Conservation (phyloP, 768 basidiomycete genomes). For the Serendipita indica region DNA sequence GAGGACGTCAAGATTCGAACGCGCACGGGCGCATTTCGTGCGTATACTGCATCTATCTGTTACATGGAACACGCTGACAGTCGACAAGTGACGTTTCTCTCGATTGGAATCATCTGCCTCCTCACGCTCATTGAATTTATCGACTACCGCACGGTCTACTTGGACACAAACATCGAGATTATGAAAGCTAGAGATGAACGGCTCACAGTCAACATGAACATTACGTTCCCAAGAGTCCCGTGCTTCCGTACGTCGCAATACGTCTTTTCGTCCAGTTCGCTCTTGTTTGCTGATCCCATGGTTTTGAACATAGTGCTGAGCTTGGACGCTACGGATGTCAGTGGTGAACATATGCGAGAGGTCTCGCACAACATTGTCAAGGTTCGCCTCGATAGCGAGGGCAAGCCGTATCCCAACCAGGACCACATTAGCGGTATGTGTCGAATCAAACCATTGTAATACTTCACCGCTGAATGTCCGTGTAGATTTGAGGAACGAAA, state of each 20-base stretch:
- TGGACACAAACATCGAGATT: constrained; percentile 86
- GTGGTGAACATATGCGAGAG: constrained; percentile 87
- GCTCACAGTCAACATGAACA: constrained; percentile 79
- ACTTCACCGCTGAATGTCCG: constrained; percentile 9
- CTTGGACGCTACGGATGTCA: constrained; percentile 95
- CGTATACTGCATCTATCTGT: constrained; percentile 21
- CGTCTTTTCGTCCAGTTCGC: neutral
- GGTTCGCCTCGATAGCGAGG: constrained; percentile 50
- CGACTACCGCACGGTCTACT: constrained; percentile 76
- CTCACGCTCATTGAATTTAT: constrained; percentile 90
- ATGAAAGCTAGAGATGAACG: constrained; percentile 93
- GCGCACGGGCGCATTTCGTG: constrained; percentile 78
- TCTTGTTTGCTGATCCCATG: neutral
- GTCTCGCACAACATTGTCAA: constrained; percentile 81
- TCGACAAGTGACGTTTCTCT: constrained; percentile 70
- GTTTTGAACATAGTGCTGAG: constrained; percentile 55
- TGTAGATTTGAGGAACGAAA: constrained; percentile 67
- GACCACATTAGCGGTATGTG: constrained; percentile 8
- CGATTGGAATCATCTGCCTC: constrained; percentile 80
- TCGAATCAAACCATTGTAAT: neutral
- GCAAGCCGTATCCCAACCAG: constrained; percentile 42
- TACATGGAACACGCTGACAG: neutral
- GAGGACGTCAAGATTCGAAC: constrained; percentile 99
- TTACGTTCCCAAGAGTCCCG: constrained; percentile 93
- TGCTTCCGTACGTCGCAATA: constrained; percentile 67